phyloP scores from a whole-genome alignment of 2,329 filamentous ascomycete species.

The Claviceps sp. region DNA sequence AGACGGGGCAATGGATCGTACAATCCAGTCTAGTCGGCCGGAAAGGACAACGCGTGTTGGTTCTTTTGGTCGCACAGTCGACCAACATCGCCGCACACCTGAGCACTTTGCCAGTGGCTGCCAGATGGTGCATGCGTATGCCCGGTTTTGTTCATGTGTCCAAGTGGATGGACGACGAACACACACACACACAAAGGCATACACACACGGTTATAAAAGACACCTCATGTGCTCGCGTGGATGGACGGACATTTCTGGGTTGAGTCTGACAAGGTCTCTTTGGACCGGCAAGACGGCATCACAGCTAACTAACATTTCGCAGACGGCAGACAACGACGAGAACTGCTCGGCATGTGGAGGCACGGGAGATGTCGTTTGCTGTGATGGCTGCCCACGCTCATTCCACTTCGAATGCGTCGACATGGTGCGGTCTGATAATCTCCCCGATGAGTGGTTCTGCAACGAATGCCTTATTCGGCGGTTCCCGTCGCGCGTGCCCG shows the following conservation, averaged over 20 bases:
- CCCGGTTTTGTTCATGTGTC: no score
- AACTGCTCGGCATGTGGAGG: slow-evolving; percentile 77
- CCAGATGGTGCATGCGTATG: no score
- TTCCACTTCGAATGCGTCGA: slow-evolving; percentile 86
- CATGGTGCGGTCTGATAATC: slow-evolving; percentile 54
- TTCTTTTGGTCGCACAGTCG: no score
- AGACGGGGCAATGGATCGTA: no score
- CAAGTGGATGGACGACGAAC: no score
- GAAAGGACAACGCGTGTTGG: no score
- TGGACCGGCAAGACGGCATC: not conserved
- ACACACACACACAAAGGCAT: no score
- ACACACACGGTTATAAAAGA: no score
- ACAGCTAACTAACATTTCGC: slow-evolving; percentile 18
- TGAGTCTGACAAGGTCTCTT: not conserved
- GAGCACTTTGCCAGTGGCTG: no score
- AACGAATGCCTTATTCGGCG: slow-evolving; percentile 49
- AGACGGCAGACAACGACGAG: slow-evolving; percentile 64
- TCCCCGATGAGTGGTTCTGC: slow-evolving; percentile 76
- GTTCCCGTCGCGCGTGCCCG: slow-evolving; percentile 30
- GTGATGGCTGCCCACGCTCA: slow-evolving; percentile 79
- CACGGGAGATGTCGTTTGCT: slow-evolving; percentile 77
- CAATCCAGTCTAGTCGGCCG: no score
- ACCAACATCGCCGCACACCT: no score
- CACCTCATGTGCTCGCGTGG: not conserved
- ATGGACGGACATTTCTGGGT: not conserved